Conservation (phyloP, 2,329 filamentous ascomycete species). For the Colletotrichum costaricense region DNA sequence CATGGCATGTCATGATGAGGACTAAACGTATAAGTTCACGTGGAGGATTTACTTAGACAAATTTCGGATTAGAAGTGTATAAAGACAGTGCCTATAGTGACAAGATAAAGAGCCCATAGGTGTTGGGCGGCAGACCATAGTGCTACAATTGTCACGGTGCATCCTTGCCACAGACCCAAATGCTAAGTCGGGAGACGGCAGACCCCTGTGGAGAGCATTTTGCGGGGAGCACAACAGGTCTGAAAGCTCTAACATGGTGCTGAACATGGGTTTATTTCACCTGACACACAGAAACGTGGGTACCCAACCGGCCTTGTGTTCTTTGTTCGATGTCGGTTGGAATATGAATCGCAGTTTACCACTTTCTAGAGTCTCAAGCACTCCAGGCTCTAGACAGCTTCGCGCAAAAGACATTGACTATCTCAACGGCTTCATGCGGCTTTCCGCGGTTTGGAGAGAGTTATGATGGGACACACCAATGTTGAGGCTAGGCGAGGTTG, state of each 20-base stretch:
- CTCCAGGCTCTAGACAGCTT: background rate
- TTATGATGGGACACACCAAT: background rate
- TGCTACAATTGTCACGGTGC: too few species aligned
- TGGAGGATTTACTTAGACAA: too few species aligned
- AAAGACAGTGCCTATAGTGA: too few species aligned
- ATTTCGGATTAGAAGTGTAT: too few species aligned
- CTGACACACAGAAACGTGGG: background rate
- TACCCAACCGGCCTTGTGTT: background rate
- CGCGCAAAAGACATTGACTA: background rate
- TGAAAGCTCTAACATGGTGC: background rate
- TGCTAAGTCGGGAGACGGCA: background rate
- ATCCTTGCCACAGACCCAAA: too few species aligned
- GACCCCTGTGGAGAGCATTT: background rate
- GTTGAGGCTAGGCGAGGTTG: background rate
- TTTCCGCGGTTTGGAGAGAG: background rate
- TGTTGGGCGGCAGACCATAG: too few species aligned
- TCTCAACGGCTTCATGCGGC: background rate
- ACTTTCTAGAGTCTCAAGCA: too few species aligned
- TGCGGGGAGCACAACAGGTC: background rate
- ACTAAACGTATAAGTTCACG: too few species aligned
- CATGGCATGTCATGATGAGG: too few species aligned
- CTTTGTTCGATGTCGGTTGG: background rate
- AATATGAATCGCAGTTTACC: background rate
- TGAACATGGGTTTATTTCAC: background rate
- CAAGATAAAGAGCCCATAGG: too few species aligned